A percentile compares a stretch with the other conserved stretches of the same genome.
Evolutionary conservation across 1,139 yeast species (phyloP).

Genomic region (Blastobotrys indianensis): DNA sequence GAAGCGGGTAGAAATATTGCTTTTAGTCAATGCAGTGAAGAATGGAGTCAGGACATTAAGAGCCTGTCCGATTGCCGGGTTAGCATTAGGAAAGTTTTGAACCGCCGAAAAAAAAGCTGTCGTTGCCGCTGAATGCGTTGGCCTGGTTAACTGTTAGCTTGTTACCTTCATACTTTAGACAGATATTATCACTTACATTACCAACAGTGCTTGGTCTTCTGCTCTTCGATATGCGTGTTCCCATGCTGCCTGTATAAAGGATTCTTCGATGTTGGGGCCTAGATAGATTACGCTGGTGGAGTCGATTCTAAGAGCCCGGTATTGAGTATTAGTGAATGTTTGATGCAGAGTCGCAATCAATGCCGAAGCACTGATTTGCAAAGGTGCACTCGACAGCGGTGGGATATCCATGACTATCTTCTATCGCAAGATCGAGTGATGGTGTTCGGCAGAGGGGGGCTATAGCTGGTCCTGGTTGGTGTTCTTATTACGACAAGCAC

Average conservation of each 20-base stretch:
- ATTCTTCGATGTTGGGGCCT: conserved; percentile 32
- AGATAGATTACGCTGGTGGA: conserved; percentile 30
- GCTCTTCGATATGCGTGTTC: conserved; percentile 37
- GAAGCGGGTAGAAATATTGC: conserved; percentile 32
- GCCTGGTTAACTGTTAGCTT: conserved; percentile 16
- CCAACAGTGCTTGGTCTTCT: conserved; percentile 38
- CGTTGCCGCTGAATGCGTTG: conserved; percentile 29
- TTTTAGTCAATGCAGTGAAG: conserved; percentile 35
- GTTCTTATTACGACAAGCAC: no score
- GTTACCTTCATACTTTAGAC: background rate
- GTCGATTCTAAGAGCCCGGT: conserved; percentile 31
- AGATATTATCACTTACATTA: conserved; percentile 26
- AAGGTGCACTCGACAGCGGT: conserved; percentile 28
- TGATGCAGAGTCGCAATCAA: conserved; percentile 35
- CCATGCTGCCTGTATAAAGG: conserved; percentile 34
- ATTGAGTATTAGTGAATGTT: conserved; percentile 28
- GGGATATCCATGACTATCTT: conserved; percentile 26
- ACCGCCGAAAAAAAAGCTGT: conserved; percentile 31
- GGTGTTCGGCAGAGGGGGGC: background rate
- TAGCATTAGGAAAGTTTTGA: conserved; percentile 33
- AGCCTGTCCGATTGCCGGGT: conserved; percentile 33
- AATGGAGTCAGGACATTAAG: conserved; percentile 37
- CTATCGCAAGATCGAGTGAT: no score
- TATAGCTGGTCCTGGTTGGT: no score
- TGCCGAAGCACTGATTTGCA: conserved; percentile 34